Conservation (phyloP, 2,329 filamentous ascomycete species). For the Fusarium foetens region DNA sequence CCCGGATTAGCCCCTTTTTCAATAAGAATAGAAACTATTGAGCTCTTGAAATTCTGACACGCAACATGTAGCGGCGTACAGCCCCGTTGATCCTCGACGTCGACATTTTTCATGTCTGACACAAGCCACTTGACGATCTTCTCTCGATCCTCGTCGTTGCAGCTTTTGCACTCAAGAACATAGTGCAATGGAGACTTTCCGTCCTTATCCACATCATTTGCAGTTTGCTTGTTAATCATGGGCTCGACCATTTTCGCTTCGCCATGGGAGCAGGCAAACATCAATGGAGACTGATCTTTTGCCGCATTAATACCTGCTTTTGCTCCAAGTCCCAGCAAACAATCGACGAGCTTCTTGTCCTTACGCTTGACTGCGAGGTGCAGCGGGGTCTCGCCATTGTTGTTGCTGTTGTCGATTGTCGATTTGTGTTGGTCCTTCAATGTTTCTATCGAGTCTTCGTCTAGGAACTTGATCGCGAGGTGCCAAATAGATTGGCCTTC, state of each 20-base stretch:
- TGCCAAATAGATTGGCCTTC: background rate
- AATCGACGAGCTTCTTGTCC: too few species aligned
- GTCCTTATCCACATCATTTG: background rate
- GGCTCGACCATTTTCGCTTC: background rate
- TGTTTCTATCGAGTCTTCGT: too few species aligned
- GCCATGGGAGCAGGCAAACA: background rate
- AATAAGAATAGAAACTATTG: background rate
- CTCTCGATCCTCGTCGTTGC: background rate
- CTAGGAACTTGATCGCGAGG: background rate
- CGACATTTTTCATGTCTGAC: background rate
- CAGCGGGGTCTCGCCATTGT: background rate
- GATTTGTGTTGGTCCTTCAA: too few species aligned
- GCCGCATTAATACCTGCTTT: background rate
- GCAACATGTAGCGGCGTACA: background rate
- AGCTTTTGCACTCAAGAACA: background rate
- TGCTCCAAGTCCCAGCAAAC: background rate
- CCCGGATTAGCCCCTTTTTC: background rate
- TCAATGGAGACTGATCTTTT: background rate
- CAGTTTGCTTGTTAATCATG: accelerated
- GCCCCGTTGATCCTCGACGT: background rate
- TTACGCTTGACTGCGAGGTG: background rate
- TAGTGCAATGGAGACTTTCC: background rate
- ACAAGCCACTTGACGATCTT: background rate
- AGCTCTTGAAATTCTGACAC: background rate
- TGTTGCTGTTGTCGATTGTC: too few species aligned